These are phyloP conservation scores for Hypoxylon sp. DNA, from an alignment of 2,329 filamentous ascomycete species.

Conservation along the genomic window DNA sequence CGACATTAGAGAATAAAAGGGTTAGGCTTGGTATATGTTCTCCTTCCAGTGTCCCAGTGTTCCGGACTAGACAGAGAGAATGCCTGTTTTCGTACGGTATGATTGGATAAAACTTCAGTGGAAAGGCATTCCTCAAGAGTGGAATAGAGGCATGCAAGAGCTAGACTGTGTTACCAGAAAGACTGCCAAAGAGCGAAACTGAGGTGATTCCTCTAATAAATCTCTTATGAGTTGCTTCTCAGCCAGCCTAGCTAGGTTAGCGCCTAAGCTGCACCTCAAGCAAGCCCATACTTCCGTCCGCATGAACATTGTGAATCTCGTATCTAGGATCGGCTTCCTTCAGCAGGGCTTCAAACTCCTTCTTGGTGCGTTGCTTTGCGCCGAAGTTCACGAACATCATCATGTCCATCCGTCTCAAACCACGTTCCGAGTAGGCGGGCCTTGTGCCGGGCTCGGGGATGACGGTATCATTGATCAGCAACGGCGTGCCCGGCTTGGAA, in stretches of 20 bases:
- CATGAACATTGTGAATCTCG: conserved; percentile 21
- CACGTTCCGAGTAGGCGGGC: conserved; percentile 29
- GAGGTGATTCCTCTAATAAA: neutral
- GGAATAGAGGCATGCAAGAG: neutral
- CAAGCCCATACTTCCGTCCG: conserved; percentile 5
- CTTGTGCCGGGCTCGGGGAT: conserved; percentile 31
- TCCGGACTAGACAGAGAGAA: neutral
- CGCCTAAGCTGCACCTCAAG: conserved; percentile 14
- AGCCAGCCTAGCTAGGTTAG: neutral
- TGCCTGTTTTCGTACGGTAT: neutral
- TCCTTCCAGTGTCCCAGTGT: neutral
- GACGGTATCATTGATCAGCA: conserved; percentile 47
- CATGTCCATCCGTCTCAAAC: conserved; percentile 45
- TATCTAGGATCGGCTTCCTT: conserved; percentile 37
- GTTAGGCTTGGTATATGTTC: neutral
- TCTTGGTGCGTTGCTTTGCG: conserved; percentile 46
- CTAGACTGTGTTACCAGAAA: no score
- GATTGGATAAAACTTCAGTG: neutral
- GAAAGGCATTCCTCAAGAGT: neutral
- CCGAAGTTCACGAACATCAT: conserved; percentile 45
- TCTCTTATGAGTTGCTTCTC: neutral
- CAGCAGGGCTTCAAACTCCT: conserved; percentile 39
- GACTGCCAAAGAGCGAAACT: no score
- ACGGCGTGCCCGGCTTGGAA: conserved; percentile 34
- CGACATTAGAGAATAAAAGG: neutral